These are phyloP conservation scores for Talaromyces proteolyticus DNA, from an alignment of 495 filamentous ascomycete genomes.

Conservation along the genomic window DNA sequence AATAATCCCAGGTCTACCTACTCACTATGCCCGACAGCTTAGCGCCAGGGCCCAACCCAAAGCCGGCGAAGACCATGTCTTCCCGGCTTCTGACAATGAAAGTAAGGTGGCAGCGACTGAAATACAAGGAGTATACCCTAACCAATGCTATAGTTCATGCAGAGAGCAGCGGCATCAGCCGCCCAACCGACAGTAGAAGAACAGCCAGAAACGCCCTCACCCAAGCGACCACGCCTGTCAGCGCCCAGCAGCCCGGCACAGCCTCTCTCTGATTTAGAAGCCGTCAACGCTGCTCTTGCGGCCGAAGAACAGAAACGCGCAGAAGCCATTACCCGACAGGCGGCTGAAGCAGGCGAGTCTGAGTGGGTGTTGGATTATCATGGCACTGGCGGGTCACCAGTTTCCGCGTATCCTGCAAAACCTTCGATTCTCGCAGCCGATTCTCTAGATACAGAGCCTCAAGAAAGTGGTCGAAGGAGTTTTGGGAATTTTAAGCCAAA, in stretches of 20 bases:
- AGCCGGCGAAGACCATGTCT: conserved; percentile 70
- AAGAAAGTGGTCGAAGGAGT: conserved; percentile 29
- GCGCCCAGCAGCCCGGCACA: conserved; percentile 17
- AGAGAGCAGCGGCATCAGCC: conserved; percentile 66
- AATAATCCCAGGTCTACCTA: conserved; percentile 19
- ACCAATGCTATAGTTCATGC: conserved; percentile 69
- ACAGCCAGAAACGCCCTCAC: conserved; percentile 17
- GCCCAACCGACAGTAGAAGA: conserved; percentile 30
- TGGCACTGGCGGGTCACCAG: conserved; percentile 13
- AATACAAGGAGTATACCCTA: no score
- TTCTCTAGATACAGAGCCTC: conserved; percentile 30
- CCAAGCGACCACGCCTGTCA: conserved; percentile 42
- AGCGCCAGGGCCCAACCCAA: conserved; percentile 25
- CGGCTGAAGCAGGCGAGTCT: conserved; percentile 73
- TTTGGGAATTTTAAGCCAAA: conserved; percentile 37
- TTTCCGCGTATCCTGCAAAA: conserved; percentile 9
- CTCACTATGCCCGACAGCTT: conserved; percentile 29
- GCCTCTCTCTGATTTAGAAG: conserved; percentile 42
- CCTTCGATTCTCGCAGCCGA: conserved; percentile 28
- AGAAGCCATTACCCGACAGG: conserved; percentile 63
- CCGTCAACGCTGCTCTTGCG: conserved; percentile 63
- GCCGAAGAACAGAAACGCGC: conserved; percentile 70
- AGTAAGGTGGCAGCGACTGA: conserved; percentile 37
- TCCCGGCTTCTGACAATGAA: conserved; percentile 92
- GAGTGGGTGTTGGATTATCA: conserved; percentile 68